phyloP scores from a whole-genome alignment of 495 filamentous ascomycete species.

The Saxophila tyrrhenica region DNA sequence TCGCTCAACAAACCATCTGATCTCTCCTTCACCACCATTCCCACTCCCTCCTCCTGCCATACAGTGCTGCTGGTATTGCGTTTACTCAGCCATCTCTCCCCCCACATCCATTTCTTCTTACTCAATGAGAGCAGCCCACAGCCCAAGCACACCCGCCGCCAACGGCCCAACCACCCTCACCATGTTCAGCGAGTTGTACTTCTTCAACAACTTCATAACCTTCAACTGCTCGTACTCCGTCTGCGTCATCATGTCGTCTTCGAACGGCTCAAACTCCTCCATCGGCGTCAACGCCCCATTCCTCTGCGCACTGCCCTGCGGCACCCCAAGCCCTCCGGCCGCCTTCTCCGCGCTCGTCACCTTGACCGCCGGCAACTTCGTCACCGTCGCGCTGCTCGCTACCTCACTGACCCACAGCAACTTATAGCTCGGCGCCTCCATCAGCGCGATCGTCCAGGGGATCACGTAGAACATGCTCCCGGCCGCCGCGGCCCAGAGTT shows the following conservation, averaged over 20 bases:
- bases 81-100: too few relatives aligned
- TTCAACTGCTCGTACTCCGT: conserved; percentile 11
- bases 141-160: conserved; percentile 6
- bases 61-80: too few relatives aligned
- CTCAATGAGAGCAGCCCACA: conserved; percentile 10
- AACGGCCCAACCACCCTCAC: conserved; percentile 6
- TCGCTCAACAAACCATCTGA: too few relatives aligned
- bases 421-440: conserved; percentile 7
- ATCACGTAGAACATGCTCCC: not conserved
- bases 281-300: conserved; percentile 1
- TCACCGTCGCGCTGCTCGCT: not conserved
- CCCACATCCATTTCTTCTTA: not conserved
- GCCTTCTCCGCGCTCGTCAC: not conserved
- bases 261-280: conserved; percentile 8
- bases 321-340: not conserved
- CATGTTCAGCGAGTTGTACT: conserved; percentile 1
- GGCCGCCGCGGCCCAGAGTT: conserved; percentile 7
- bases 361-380: not conserved
- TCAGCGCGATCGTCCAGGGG: conserved; percentile 7
- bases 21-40: too few relatives aligned
- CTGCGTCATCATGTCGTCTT: conserved; percentile 3
- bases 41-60: too few relatives aligned
- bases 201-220: conserved; percentile 8
- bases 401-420: conserved; percentile 9
- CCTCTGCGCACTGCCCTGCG: not conserved